Percentiles rank a stretch among this genome's conserved stretches.
Conservation (phyloP, 805 yeast species). For the Metschnikowia koreensis region DNA sequence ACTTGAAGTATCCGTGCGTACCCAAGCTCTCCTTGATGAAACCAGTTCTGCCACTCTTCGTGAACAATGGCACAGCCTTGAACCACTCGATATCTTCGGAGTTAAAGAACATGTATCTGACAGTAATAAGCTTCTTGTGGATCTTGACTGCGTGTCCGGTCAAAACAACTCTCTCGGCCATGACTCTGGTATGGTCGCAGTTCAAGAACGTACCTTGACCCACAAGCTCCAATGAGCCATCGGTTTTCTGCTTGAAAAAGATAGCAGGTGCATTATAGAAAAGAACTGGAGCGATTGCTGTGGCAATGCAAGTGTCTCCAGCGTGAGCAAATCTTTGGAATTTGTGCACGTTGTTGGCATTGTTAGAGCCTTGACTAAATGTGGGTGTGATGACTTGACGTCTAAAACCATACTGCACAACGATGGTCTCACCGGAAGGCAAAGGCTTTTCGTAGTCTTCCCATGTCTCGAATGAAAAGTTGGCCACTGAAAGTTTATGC, state of each 20-base stretch:
- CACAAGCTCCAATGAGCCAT: conserved; percentile 60
- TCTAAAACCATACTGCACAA: conserved; percentile 93
- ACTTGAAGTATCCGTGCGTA: conserved; percentile 97
- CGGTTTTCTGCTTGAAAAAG: conserved; percentile 55
- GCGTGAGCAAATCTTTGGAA: conserved; percentile 80
- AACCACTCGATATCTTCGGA: conserved; percentile 84
- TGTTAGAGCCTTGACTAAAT: conserved; percentile 74
- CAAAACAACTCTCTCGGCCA: conserved; percentile 83
- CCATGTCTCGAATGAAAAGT: conserved; percentile 82
- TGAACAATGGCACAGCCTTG: conserved; percentile 88
- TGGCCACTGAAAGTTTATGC: conserved; percentile 78
- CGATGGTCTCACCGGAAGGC: conserved; percentile 73
- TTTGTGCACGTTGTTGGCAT: conserved; percentile 83
- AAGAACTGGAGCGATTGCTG: conserved; percentile 83
- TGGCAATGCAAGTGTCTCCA: conserved; percentile 68
- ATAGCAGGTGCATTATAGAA: conserved; percentile 84
- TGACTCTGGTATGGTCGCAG: conserved; percentile 77
- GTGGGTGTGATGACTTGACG: conserved; percentile 79
- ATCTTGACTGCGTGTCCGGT: conserved; percentile 96
- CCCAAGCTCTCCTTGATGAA: conserved; percentile 94
- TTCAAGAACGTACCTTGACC: conserved; percentile 91
- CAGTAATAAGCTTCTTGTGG: conserved; percentile 86
- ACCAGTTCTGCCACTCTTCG: conserved; percentile 91
- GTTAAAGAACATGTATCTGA: conserved; percentile 96
- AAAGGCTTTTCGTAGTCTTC: conserved; percentile 86